Evolutionary conservation across 2,329 filamentous ascomycete species (phyloP), one percentile per base, ranked within the genome.

Genomic region (Mollisiaceae sp.): DNA sequence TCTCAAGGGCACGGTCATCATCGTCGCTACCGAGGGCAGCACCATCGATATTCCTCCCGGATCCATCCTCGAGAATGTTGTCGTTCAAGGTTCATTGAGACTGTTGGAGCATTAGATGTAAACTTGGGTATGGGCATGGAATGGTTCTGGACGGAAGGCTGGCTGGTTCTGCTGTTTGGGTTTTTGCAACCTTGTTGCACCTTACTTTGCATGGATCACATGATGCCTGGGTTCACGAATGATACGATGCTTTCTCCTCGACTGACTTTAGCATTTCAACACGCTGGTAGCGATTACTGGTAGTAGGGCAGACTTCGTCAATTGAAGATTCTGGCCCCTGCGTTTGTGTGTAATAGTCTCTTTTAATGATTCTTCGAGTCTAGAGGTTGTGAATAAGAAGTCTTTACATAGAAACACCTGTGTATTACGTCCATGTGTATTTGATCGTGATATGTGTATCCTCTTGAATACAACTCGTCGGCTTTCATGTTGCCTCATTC

Each of bases 1-100:
- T 45, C 86, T 97, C 73, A 99, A 99, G 88, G 95, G 93, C 69
- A 99, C 95, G 36, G 95, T 99, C 79, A 99, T 99, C 78, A 99
- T 99, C 73, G 95, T 99, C 61, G 95, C 95, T 35, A 97, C 93
- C 56, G 95, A 99, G 82, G 94, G 94, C 73, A 94, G 91, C 84
- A 99, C 95, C 70, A 99, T 99, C 75, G 95, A 99, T 78, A 91
- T 99, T 74, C 95, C 95, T 61, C 94, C 95, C 22, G 95, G 95
- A 78, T 97, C 94, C 22, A 92, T 99, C 75, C 86, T 99, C 66
- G 95, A 99, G 86, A 99, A 99, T 82, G 95, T 98, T 15, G 95
- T 99, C 60, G 95, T 99, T 65, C 95, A 99, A 86, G 95, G 95
- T 77, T 97, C 93, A 81, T 87, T 99, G 86, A 86, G 87, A 76